phyloP scores from a whole-genome alignment of 257 asterid genomes.

The Forsythia viridissima region DNA sequence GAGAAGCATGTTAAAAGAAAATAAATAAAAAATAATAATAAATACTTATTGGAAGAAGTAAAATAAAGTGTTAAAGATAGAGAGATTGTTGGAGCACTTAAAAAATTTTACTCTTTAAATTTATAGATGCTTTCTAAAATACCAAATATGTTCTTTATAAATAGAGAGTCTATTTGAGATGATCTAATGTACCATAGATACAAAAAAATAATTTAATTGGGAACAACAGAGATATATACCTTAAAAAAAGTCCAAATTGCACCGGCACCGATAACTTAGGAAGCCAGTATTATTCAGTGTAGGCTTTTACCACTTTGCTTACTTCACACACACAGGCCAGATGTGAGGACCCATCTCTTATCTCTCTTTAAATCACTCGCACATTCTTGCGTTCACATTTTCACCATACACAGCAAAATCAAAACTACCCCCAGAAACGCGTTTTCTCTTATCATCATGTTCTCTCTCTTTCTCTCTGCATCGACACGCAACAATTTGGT shows the following conservation, averaged over 20 bases:
- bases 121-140: too few relatives aligned
- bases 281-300: slow-evolving; percentile 44
- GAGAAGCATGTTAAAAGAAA: too few relatives aligned
- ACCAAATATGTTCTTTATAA: too few relatives aligned
- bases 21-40: too few relatives aligned
- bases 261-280: too few relatives aligned
- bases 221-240: neutral
- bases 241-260: slow-evolving; percentile 1
- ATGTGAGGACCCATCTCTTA: neutral
- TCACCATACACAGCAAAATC: neutral
- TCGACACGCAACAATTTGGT: neutral
- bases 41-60: too few relatives aligned
- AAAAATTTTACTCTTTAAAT: too few relatives aligned
- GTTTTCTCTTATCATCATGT: slow-evolving; percentile 25
- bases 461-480: slow-evolving; percentile 24
- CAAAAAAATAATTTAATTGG: neutral
- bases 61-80: too few relatives aligned
- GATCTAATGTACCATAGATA: too few relatives aligned
- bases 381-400: slow-evolving; percentile 7
- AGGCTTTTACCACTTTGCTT: slow-evolving; percentile 39
- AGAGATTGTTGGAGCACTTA: too few relatives aligned
- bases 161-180: too few relatives aligned
- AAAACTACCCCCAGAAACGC: slow-evolving; percentile 26
- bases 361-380: slow-evolving; percentile 16
- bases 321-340: neutral